Percentiles rank a stretch among this genome's conserved stretches.
phyloP scores from a whole-genome alignment of 2,329 filamentous ascomycete genomes.

The Cercospora sojina region DNA sequence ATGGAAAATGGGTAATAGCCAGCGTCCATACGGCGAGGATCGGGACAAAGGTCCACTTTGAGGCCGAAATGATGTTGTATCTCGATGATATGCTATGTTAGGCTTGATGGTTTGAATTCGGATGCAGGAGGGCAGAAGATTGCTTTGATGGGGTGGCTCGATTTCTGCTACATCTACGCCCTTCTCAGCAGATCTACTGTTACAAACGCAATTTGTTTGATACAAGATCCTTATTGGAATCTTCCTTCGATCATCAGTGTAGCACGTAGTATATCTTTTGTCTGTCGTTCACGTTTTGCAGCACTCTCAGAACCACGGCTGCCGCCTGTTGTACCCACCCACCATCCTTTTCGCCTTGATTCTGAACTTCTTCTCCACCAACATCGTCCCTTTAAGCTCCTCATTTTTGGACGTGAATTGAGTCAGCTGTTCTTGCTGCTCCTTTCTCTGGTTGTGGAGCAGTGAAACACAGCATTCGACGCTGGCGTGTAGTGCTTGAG shows the following conservation, averaged over 20 bases:
- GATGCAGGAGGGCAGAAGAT: no score
- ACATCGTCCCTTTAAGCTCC: not conserved
- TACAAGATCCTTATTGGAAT: no score
- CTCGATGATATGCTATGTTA: no score
- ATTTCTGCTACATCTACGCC: not conserved
- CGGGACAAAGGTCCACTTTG: no score
- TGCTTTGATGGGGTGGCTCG: no score
- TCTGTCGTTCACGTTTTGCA: not conserved
- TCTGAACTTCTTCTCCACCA: not conserved
- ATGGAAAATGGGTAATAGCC: no score
- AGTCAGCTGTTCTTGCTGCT: not conserved
- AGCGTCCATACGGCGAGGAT: no score
- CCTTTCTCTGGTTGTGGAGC: not conserved
- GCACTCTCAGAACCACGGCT: not conserved
- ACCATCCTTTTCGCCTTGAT: not conserved
- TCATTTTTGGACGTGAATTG: not conserved
- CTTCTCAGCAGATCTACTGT: not conserved
- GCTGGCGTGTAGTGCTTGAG: not conserved
- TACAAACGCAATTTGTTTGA: not conserved
- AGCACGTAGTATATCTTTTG: not conserved
- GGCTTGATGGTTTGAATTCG: no score
- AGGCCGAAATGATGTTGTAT: no score
- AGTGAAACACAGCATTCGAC: not conserved
- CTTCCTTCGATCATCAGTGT: not conserved
- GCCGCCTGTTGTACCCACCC: not conserved